These are phyloP conservation scores for Phoenix roebelenii DNA, from an alignment of 176 grass and related monocot genomes.

Conservation along the genomic window DNA sequence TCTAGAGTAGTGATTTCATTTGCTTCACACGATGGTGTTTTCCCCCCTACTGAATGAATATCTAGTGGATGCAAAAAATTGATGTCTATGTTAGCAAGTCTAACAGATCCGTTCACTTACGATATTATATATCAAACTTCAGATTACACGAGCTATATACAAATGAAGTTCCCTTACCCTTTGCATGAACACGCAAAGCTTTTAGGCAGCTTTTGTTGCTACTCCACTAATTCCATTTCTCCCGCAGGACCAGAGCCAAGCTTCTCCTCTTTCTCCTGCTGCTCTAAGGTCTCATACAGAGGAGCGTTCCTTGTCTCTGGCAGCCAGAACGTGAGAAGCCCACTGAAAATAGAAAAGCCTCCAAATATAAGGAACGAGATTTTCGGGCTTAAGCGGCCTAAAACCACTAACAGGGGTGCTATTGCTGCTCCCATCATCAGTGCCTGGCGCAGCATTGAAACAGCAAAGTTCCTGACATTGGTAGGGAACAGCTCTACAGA, in stretches of 20 bases:
- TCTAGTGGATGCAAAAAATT: too few species aligned
- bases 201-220: too few species aligned
- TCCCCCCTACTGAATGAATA: too few species aligned
- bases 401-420: conserved; percentile 17
- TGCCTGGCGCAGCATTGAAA: conserved; percentile 14
- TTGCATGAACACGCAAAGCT: too few species aligned
- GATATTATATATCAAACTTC: too few species aligned
- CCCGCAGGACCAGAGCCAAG: conserved; percentile 9
- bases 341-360: conserved; percentile 3
- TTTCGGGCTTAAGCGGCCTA: conserved; percentile 18
- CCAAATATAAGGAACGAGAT: conserved; percentile 27
- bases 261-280: conserved; percentile 33
- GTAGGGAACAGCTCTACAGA: conserved; percentile 19
- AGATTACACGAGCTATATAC: too few species aligned
- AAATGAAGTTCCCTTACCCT: too few species aligned
- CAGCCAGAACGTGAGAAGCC: conserved; percentile 8
- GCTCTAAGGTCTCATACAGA: conserved; percentile 37
- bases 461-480: conserved; percentile 15
- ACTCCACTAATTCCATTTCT: too few species aligned
- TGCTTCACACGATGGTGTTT: too few species aligned
- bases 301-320: conserved; percentile 25
- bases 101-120: too few species aligned
- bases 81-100: too few species aligned
- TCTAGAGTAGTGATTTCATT: too few species aligned
- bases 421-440: conserved; percentile 24